These are phyloP conservation scores for Trichosanthes cucumerina DNA, from an alignment of 306 rosid genomes.

Conservation along the genomic window DNA sequence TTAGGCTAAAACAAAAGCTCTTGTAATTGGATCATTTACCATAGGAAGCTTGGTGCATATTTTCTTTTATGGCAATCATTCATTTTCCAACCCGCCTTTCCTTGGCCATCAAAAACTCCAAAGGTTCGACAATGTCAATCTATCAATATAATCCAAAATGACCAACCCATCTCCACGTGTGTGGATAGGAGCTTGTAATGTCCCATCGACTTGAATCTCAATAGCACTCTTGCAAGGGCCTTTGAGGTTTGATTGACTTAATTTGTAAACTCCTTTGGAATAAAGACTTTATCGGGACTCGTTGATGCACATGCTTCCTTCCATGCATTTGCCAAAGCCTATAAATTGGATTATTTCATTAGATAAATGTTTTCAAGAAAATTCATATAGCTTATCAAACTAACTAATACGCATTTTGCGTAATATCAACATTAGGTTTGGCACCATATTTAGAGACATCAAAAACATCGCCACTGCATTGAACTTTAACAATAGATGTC, in stretches of 20 bases:
- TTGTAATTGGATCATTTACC: conserved; percentile 11
- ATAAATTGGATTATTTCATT: too few species aligned
- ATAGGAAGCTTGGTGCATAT: conserved; percentile 12
- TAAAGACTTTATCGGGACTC: neutral
- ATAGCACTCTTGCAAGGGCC: neutral
- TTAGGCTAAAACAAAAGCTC: too few species aligned
- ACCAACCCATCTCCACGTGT: conserved; percentile 19
- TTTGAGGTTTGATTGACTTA: neutral
- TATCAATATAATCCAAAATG: conserved; percentile 7
- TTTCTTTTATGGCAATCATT: conserved; percentile 11
- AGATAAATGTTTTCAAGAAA: too few species aligned
- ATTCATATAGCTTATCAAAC: neutral
- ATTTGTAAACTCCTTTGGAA: conserved; percentile 13
- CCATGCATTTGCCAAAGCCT: conserved; percentile 27
- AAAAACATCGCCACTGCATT: neutral
- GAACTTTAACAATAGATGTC: neutral
- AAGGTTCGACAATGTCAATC: conserved; percentile 22
- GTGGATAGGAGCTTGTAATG: conserved; percentile 24
- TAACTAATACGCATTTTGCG: neutral
- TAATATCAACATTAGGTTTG: neutral
- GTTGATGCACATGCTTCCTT: conserved; percentile 22
- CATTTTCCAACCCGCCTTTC: conserved; percentile 19
- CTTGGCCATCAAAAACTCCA: conserved; percentile 22
- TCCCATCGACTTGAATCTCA: conserved; percentile 6
- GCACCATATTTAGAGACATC: conserved; percentile 18